phyloP scores from a whole-genome alignment of 805 yeast species.

The Candida argentea region DNA sequence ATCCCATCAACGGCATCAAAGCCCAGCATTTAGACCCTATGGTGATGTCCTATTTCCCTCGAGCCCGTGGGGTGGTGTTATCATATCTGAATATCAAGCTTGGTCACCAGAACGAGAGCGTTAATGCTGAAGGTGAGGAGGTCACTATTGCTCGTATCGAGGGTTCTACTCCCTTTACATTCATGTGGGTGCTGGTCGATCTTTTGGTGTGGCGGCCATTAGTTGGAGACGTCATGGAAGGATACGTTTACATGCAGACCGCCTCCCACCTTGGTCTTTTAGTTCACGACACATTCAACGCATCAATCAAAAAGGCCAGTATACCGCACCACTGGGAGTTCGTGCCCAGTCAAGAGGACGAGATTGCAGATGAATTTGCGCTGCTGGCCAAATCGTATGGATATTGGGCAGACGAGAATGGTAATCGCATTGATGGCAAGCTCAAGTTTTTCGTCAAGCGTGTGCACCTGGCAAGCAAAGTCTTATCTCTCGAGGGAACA shows the following conservation, averaged over 20 bases:
- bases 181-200: conserved; percentile 77
- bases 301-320: conserved; percentile 73
- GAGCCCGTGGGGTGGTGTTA: conserved; percentile 74
- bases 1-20: conserved; percentile 71
- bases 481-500: conserved; percentile 85
- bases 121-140: conserved; percentile 28
- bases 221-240: conserved; percentile 80
- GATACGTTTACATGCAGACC: conserved; percentile 83
- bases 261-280: conserved; percentile 91
- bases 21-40: conserved; percentile 86
- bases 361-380: conserved; percentile 19
- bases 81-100: conserved; percentile 63
- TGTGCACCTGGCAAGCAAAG: conserved; percentile 68
- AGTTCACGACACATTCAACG: conserved; percentile 90
- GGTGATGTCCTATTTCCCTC: conserved; percentile 68
- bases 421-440: conserved; percentile 72
- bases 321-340: conserved; percentile 87
- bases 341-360: conserved; percentile 69
- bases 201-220: conserved; percentile 85
- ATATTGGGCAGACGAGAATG: conserved; percentile 76
- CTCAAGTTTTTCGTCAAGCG: conserved; percentile 64
- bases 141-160: conserved; percentile 55
- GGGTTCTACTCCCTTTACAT: conserved; percentile 79
- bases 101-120: conserved; percentile 28
- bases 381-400: conserved; percentile 68